Evolutionary conservation across 2,329 filamentous ascomycete species (phyloP), one percentile per base, ranked within the genome.

Genomic region (Rutstroemia sp.): DNA sequence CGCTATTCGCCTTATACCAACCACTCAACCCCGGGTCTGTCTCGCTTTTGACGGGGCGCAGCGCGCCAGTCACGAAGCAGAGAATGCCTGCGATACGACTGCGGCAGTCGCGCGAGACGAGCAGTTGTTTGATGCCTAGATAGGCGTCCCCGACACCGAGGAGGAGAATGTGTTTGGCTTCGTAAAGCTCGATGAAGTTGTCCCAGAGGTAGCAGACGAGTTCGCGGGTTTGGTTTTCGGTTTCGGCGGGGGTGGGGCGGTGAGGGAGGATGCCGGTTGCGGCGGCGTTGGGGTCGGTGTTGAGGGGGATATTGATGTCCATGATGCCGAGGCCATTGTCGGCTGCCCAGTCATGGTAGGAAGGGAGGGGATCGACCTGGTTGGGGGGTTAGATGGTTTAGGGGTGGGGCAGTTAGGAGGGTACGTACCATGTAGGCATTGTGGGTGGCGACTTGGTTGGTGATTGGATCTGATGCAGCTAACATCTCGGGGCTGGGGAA

Each of bases 71-170:
- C 17, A 95, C 87, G 68, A 96, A 96, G 60, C 87, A 90, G 62
- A 96, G 78, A 14, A 95, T 79, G 34, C 85, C 86, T 1, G 83
- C 76, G 49, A 96, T 78, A 46, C 80, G 80, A 7, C 81, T 75
- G 65, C 87, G 87, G 65, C 87, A 86, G 59, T 84, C 80, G 78
- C 90, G 79, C 63, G 86, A 86, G 9, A 86, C 86, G 5, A 97
- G 76, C 5, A 97, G 80, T 56, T 92, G 81, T 57, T 94, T 86
- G 48, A 96, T 81, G 1, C 89, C 91, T 3, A 88, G 76, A 67
- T 94, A 95, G 1, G 94, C 89, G 64, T 90, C 86, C n/a, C 94
- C 94, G 1, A 95, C 83, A 0, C 94, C 92, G 68, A 99, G 78
- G 21, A 99, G 76, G 68, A 95, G 88, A 16, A 97, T 82, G 52